These are phyloP conservation scores for Ogataea parapolymorpha DNA, from an alignment of 805 yeast species.

Conservation along the genomic window DNA sequence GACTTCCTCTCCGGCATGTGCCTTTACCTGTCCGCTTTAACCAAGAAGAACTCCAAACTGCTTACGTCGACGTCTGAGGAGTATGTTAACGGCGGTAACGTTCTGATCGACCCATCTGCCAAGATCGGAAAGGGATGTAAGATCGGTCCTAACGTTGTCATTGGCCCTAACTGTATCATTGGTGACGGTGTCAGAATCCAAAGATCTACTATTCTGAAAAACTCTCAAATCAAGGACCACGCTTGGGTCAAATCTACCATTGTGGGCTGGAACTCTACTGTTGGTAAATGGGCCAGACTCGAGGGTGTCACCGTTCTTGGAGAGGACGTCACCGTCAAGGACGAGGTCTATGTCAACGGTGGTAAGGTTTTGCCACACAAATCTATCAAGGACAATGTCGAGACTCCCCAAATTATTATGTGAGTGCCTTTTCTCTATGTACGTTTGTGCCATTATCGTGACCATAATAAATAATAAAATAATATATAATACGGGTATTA, in stretches of 20 bases:
- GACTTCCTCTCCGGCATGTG: slow-evolving; percentile 97
- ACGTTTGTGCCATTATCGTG: slow-evolving; percentile 6
- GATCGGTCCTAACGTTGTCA: slow-evolving; percentile 97
- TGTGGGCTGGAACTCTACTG: slow-evolving; percentile 98
- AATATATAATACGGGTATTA: background rate
- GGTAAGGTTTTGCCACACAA: slow-evolving; percentile 99
- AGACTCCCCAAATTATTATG: slow-evolving; percentile 98
- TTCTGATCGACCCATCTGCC: slow-evolving; percentile 91
- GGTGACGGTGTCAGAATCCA: slow-evolving; percentile 99
- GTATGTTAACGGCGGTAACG: slow-evolving; percentile 87
- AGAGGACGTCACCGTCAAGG: slow-evolving; percentile 98
- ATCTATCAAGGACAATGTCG: slow-evolving; percentile 92
- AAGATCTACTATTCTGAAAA: slow-evolving; percentile 87
- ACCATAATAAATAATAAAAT: slow-evolving; percentile 1
- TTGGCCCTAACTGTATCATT: slow-evolving; percentile 92
- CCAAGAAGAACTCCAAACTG: slow-evolving; percentile 71
- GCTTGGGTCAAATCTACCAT: slow-evolving; percentile 97
- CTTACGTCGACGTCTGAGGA: slow-evolving; percentile 60
- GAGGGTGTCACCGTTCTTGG: slow-evolving; percentile 98
- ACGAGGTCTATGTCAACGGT: slow-evolving; percentile 98
- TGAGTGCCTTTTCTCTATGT: slow-evolving; percentile 35
- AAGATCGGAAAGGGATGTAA: slow-evolving; percentile 88
- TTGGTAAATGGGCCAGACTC: slow-evolving; percentile 98
- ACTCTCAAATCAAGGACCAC: slow-evolving; percentile 92
- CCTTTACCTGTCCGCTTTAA: slow-evolving; percentile 80